Base-by-base conservation (phyloP, 164 flowering plant species). In the Macadamia tetraphylla region DNA sequence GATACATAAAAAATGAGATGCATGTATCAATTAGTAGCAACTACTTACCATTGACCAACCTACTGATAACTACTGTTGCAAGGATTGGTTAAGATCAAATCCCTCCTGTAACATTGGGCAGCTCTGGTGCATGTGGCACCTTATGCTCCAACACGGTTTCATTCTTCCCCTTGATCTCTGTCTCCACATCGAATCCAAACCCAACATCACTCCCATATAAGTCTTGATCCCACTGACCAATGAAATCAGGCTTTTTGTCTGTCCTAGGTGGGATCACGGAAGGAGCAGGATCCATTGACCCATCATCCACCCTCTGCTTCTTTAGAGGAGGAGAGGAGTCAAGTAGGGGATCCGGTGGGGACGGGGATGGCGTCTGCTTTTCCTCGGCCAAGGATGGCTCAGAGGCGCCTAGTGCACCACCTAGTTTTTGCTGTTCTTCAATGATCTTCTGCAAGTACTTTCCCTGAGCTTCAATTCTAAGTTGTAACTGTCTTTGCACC, bases 391-490 rank as follows among this genome's bases (percentile, higher is more conserved):
- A 46, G 9, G 71, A 32, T 5, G 75, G 32, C 44, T 82, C 86
- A 0, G 81, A 70, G 35, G 75, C 80, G 65, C 73, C 76, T 29
- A 84, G 74, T 1, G 70, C 67, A 44, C 82, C 80, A n/a, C 88
- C 86, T 60, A 84, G 81, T 72, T 83, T 85, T 74, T 87, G 87
- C 69, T 87, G 92, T 73, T 87, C 92, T 67, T 87, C 92, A 14
- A 85, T 85, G 67, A 87, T 87, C 77, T 85, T 85, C 77, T 87
- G 87, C 78, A 87, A 77, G 75, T 87, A 87, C 71, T 83, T 87
- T 6, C 87, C 88, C 77, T 87, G 92, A 14, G 89, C 92, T 83
- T 87, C 92, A 64, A 87, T 85, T 70, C 92, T 80, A 77, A 87
- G 81, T 73, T 87, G 92, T 63, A 87, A 73, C 72, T 87, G 92